These are phyloP conservation scores for Gillenia trifoliata DNA, from an alignment of 306 rosid genomes.

Conservation along the genomic window DNA sequence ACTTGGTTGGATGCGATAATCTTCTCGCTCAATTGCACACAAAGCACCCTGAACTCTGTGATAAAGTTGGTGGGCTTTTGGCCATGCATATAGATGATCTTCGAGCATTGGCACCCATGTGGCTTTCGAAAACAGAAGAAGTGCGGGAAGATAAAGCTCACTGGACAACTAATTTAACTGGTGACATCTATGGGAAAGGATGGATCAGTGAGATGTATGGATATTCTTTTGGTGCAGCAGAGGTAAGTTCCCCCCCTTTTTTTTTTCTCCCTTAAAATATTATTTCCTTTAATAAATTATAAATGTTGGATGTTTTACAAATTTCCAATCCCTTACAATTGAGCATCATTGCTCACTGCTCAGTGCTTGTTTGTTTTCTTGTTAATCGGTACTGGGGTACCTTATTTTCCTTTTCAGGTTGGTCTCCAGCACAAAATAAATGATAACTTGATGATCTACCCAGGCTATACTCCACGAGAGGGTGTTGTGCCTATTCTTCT, in stretches of 20 bases:
- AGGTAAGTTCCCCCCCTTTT: conserved; percentile 44
- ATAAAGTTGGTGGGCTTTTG: conserved; percentile 97
- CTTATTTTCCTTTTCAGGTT: conserved; percentile 46
- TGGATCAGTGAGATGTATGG: conserved; percentile 99
- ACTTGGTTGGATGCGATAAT: conserved; percentile 88
- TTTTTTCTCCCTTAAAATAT: conserved; percentile 1
- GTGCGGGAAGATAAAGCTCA: conserved; percentile 90
- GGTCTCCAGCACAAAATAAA: conserved; percentile 96
- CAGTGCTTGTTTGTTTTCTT: conserved; percentile 1
- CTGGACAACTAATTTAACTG: conserved; percentile 90
- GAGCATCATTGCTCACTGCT: background rate
- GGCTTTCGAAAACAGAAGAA: conserved; percentile 98
- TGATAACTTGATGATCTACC: conserved; percentile 94
- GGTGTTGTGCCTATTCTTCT: conserved; percentile 88
- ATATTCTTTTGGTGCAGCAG: conserved; percentile 97
- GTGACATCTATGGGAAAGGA: conserved; percentile 83
- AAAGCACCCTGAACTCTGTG: conserved; percentile 82
- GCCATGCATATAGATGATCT: conserved; percentile 94
- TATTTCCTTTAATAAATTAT: background rate
- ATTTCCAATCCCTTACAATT: conserved; percentile 4
- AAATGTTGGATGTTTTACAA: background rate
- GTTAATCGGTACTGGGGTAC: conserved; percentile 11
- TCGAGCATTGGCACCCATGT: conserved; percentile 83
- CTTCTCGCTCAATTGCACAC: conserved; percentile 85
- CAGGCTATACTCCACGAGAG: conserved; percentile 74